These are phyloP conservation scores for Picochlorum sp. DNA, from an alignment of 139 green algal genomes.

Conservation along the genomic window DNA sequence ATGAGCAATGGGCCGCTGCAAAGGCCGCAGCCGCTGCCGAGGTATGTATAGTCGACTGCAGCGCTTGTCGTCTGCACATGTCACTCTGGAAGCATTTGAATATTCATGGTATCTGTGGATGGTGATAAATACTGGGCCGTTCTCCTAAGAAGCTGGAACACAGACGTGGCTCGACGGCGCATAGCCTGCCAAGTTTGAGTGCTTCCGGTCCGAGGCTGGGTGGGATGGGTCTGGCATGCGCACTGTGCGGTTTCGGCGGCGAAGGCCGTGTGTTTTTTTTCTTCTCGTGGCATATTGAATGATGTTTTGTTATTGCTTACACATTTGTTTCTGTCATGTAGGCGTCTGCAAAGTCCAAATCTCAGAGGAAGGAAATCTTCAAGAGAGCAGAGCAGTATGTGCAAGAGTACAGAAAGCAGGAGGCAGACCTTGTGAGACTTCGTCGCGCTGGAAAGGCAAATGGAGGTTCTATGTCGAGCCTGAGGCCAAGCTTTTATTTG, in stretches of 20 bases:
- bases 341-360: conserved; percentile 50
- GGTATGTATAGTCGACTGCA: background rate
- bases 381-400: conserved; percentile 96
- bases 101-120: too few relatives aligned
- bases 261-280: too few relatives aligned
- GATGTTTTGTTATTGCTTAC: background rate
- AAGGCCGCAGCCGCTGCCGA: conserved; percentile 54
- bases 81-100: too few relatives aligned
- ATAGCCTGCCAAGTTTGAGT: background rate
- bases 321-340: conserved; percentile 2
- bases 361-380: conserved; percentile 78
- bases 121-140: background rate
- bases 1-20: conserved; percentile 78
- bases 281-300: too few relatives aligned
- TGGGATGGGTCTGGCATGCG: too few relatives aligned
- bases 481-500: conserved; percentile 92
- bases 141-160: background rate
- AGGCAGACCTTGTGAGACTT: conserved; percentile 83
- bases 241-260: too few relatives aligned
- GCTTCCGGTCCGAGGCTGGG: background rate
- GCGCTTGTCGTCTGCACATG: too few relatives aligned
- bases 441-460: conserved; percentile 84
- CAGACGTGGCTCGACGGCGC: background rate
- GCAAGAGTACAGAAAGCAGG: conserved; percentile 95
- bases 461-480: conserved; percentile 85